Evolutionary conservation across 805 yeast species (phyloP), one percentile per base, ranked within the genome.

Genomic region (Pichia paraexigua): DNA sequence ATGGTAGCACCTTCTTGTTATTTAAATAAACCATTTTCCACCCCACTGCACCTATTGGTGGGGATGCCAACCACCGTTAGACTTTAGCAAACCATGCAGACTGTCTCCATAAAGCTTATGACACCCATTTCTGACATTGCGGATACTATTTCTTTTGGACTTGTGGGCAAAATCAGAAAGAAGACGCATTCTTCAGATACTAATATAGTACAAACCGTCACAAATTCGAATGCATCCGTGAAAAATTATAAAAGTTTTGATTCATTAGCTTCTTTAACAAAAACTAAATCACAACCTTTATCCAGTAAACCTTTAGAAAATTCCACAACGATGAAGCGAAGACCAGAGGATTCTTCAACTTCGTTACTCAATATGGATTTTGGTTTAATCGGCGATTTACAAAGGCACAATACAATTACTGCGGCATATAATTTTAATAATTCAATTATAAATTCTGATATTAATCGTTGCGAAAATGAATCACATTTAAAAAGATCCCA

Each of bases 111-210:
- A 5, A 6, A 11, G 2, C 25, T 43, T 5, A 52, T 54, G 48
- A 18, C 45, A 18, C 48, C 57, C n/a, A 39, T 57, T 17, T 35
- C 51, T 21, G 54, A 52, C n/a, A n/a, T 57, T 5, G 57, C 46
- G 7, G 56, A 56, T 28, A 45, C 47, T 27, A 24, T 56, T n/a
- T 56, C 59, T 12, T 57, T 57, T 46, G 60, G 59, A 5, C 25
- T 57, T 11, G 42, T 57, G 5, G 52, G 53, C 1, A 56, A 49
- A 24, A 18, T 57, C 15, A 48, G 60, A 27, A 56, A 46, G 47
- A 57, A 41, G 37, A 44, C 56, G 7, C 53, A 53, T 15, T 20
- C 22, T 9, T 46, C 45, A 1, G 53, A 39, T 6, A 43, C 46
- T 17, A 30, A 45, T 7, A 35, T 17, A 2, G 53, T 47, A 9